These are phyloP conservation scores for Nemania abortiva DNA, from an alignment of 2,329 filamentous ascomycete species.

Conservation along the genomic window DNA sequence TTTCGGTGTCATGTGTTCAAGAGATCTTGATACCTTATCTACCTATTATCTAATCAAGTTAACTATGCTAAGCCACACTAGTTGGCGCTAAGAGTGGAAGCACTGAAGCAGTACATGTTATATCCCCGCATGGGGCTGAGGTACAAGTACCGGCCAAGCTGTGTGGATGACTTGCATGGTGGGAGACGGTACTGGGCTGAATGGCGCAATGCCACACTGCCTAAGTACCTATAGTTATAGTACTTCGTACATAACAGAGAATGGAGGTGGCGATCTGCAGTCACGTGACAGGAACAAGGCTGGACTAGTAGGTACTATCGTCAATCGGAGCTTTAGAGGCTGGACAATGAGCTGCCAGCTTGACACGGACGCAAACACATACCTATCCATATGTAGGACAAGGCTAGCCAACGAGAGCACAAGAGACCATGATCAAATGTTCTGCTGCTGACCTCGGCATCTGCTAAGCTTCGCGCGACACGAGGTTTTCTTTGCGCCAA, in stretches of 20 bases:
- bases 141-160: not conserved
- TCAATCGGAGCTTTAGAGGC: conserved; percentile 28
- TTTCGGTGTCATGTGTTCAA: too few relatives aligned
- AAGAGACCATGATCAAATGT: conserved; percentile 18
- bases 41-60: too few relatives aligned
- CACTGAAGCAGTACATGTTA: too few relatives aligned
- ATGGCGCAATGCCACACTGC: not conserved
- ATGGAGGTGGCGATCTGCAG: not conserved
- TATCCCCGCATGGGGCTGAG: not conserved
- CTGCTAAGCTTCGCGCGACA: conserved; percentile 12
- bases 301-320: conserved; percentile 15
- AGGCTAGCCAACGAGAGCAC: conserved; percentile 9
- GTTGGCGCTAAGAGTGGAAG: too few relatives aligned
- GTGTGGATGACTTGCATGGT: too few relatives aligned
- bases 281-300: conserved; percentile 41
- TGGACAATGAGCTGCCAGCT: conserved; percentile 22
- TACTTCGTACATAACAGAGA: not conserved
- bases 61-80: too few relatives aligned
- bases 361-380: conserved; percentile 10
- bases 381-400: not conserved
- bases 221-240: too few relatives aligned
- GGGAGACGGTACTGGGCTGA: too few relatives aligned
- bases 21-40: too few relatives aligned
- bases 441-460: conserved; percentile 2
- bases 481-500: conserved; percentile 3